These are phyloP conservation scores for Sclerotinia glacialis DNA, from an alignment of 2,329 filamentous ascomycete genomes.

Conservation along the genomic window DNA sequence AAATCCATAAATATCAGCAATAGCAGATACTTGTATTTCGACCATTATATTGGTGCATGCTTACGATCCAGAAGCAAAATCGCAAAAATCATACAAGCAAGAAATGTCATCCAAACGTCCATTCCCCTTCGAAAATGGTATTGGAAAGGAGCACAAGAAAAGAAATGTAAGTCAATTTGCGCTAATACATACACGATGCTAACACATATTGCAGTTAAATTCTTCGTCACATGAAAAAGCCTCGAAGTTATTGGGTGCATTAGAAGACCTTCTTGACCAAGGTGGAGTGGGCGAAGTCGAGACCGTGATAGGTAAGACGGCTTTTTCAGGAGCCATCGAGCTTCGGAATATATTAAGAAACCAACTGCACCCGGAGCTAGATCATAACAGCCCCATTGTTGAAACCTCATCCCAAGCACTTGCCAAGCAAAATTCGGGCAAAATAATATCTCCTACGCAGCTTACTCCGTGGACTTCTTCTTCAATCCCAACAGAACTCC, in stretches of 20 bases:
- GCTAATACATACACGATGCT: not conserved
- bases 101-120: constrained; percentile 13
- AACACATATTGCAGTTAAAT: constrained; percentile 1
- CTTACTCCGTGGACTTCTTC: constrained; percentile 51
- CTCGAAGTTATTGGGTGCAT: constrained; percentile 30
- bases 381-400: not conserved
- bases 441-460: constrained; percentile 6
- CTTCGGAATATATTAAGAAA: constrained; percentile 28
- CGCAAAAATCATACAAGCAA: not conserved
- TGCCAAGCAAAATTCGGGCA: constrained; percentile 4
- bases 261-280: constrained; percentile 33
- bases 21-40: not conserved
- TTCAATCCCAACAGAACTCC: constrained; percentile 49
- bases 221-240: constrained; percentile 27
- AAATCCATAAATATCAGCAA: not conserved
- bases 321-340: constrained; percentile 28
- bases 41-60: not conserved
- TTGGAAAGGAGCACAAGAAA: constrained; percentile 2
- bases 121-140: constrained; percentile 10
- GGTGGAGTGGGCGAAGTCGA: constrained; percentile 26
- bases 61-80: not conserved
- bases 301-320: constrained; percentile 27
- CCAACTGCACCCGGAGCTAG: not conserved
- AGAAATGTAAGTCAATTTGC: not conserved
- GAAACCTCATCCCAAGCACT: constrained; percentile 2